Evolutionary conservation across 345 rosid species (phyloP), one percentile per base, ranked within the genome.

Genomic region (Brassica rapa): DNA sequence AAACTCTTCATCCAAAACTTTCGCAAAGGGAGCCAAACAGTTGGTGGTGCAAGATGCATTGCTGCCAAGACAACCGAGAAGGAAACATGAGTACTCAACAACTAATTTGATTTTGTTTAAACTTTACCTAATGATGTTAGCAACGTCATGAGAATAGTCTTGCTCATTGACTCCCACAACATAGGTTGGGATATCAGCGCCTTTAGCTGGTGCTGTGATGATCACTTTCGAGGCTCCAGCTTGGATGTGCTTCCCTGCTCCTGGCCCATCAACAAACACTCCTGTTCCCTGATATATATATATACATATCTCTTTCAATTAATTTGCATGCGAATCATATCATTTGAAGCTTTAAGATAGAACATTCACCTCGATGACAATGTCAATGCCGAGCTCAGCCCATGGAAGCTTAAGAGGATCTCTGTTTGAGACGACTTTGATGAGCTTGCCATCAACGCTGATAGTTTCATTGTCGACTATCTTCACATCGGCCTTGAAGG

Each of bases 41-140:
- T 95, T 95, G 23, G 98, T 93, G 82, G 99, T 95, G 88, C 99
- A 95, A 73, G 99, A 95, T 67, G 99, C 97, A 86, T 95, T 95
- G 80, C 99, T 95, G 89, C 25, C 39, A 72, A 76, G 70, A 78
- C 12, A 56, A 72, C 12, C 39, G 64, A 70, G 56, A 57, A 2
- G 1, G 9, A 43, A 70, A 6, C 35, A 30, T 43, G 1, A 56
- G 8, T 69, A 76, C 25, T 41, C 56, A n/a, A 35, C 33, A 14
- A 39, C 11, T 49, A 15, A 33, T 46, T 57, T 7, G 60, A 2
- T 71, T 87, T 75, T 59, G 35, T 12, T 8, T 29, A 53, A 69
- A 69, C 68, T 23, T 51, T 15, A 92, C 98, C 98, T 94, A 66
- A 95, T 74, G 61, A 95, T 95, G 88, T 95, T 80, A 46, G 98